phyloP scores from a whole-genome alignment of 345 rosid species.

The Syzygium aromaticum region DNA sequence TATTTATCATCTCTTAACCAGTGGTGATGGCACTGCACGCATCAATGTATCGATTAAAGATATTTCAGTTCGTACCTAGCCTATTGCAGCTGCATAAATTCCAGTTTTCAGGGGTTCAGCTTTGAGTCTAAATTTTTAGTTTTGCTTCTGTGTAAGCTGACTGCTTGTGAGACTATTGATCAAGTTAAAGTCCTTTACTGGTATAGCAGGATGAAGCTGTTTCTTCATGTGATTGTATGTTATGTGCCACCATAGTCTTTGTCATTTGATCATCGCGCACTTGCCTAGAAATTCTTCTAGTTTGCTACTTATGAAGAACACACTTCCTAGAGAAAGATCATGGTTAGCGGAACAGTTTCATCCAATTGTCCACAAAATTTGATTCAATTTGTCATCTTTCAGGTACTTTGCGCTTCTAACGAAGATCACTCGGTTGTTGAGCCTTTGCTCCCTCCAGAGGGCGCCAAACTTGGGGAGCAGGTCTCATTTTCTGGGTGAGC shows the following conservation, averaged over 20 bases:
- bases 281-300: neutral
- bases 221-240: neutral
- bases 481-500: slow-evolving; percentile 72
- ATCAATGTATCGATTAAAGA: neutral
- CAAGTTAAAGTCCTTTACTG: neutral
- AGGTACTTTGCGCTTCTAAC: slow-evolving; percentile 91
- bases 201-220: neutral
- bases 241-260: neutral
- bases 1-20: neutral
- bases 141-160: neutral
- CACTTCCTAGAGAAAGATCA: neutral
- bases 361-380: neutral
- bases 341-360: neutral
- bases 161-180: neutral
- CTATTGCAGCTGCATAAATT: neutral
- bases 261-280: neutral
- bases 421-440: slow-evolving; percentile 77
- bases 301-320: neutral
- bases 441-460: slow-evolving; percentile 83
- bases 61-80: neutral
- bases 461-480: slow-evolving; percentile 66
- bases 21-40: neutral
- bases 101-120: neutral
- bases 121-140: neutral
- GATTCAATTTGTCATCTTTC: slow-evolving; percentile 3